Conservation (phyloP, 257 asterid genomes). For the Knoxia roxburghii region DNA sequence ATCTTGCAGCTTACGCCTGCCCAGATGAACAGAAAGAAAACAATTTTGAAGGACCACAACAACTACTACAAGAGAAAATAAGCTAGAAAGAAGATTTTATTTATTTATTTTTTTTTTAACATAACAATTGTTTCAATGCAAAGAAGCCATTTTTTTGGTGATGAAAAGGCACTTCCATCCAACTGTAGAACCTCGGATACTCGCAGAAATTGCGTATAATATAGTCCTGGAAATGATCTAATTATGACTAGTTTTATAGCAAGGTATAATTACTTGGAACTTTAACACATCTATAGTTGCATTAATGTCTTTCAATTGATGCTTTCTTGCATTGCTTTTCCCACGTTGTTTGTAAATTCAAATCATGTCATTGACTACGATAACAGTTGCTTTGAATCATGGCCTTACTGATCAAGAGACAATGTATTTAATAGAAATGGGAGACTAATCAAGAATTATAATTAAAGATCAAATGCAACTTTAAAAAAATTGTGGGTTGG, state of each 20-base stretch:
- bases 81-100: background rate
- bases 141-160: background rate
- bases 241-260: conserved; percentile 9
- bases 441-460: conserved; percentile 4
- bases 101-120: no score
- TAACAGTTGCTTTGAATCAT: background rate
- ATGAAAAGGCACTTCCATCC: background rate
- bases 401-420: background rate
- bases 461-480: no score
- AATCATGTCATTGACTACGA: conserved; percentile 11
- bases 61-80: background rate
- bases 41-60: conserved; percentile 4
- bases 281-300: conserved; percentile 5
- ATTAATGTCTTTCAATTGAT: background rate
- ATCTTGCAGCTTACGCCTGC: background rate
- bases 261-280: conserved; percentile 8
- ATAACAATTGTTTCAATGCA: conserved; percentile 6
- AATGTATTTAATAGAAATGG: background rate
- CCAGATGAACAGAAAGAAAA: background rate
- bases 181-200: background rate
- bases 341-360: conserved; percentile 7
- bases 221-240: background rate
- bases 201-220: background rate
- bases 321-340: conserved; percentile 3
- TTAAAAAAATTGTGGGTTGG: no score